These are phyloP conservation scores for Ochetophila trinervis DNA, from an alignment of 306 rosid genomes.

Conservation along the genomic window DNA sequence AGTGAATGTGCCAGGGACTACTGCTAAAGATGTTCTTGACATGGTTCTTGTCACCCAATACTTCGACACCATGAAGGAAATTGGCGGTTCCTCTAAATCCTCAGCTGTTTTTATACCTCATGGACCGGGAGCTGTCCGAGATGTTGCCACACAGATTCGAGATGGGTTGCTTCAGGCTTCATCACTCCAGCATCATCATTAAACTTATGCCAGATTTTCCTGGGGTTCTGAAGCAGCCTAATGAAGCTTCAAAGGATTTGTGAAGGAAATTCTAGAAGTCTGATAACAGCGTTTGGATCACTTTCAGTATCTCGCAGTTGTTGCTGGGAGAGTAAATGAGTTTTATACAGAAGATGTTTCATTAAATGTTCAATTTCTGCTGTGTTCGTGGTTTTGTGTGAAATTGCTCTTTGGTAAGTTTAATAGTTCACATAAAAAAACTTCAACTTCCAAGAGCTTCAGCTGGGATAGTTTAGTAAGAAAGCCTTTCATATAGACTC, in stretches of 20 bases:
- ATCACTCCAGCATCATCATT: not conserved
- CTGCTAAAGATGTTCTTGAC: conserved; percentile 43
- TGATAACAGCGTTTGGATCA: no score
- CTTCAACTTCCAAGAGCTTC: no score
- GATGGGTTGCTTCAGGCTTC: conserved; percentile 22
- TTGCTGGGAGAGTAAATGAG: no score
- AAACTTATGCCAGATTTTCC: not conserved
- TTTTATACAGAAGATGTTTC: no score
- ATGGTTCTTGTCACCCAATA: conserved; percentile 82
- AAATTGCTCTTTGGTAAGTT: no score
- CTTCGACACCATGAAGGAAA: conserved; percentile 80
- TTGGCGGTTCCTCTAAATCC: conserved; percentile 70
- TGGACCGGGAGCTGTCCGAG: conserved; percentile 30
- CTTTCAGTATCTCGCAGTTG: no score
- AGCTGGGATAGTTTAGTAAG: no score
- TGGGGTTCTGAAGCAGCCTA: not conserved
- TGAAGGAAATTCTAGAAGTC: not conserved
- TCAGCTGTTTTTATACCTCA: conserved; percentile 81
- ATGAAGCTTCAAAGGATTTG: not conserved
- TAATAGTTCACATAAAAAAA: no score
- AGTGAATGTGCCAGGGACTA: conserved; percentile 22
- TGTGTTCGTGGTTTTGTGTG: no score
- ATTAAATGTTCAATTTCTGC: no score
- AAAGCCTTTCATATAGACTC: no score
- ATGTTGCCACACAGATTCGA: conserved; percentile 19